Evolutionary conservation across 768 basidiomycete genomes (phyloP).

Genomic region (Mycena metata): DNA sequence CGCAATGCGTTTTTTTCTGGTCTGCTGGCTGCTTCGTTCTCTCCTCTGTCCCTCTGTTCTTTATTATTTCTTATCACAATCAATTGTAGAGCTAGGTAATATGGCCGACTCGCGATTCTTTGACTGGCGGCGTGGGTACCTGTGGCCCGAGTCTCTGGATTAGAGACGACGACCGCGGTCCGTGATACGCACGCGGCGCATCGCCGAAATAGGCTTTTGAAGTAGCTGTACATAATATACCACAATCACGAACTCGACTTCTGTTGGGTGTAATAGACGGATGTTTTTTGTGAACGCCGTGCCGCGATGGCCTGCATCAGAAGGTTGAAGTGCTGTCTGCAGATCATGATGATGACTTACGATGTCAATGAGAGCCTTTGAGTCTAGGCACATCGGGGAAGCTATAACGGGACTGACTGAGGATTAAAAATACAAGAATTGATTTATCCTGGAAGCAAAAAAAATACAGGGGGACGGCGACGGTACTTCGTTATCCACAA

Average conservation of each 20-base stretch:
- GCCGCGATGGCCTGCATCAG: too few relatives aligned
- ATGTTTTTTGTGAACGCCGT: background rate
- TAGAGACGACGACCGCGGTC: too few relatives aligned
- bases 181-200: too few relatives aligned
- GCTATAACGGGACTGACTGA: too few relatives aligned
- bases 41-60: background rate
- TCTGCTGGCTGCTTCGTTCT: background rate
- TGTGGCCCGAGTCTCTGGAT: background rate
- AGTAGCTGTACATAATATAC: constrained; percentile 26
- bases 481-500: too few relatives aligned
- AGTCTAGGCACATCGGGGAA: too few relatives aligned
- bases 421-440: too few relatives aligned
- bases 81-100: constrained; percentile 23
- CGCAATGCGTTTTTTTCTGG: constrained; percentile 12
- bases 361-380: too few relatives aligned
- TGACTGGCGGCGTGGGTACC: constrained; percentile 3
- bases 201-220: background rate
- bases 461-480: too few relatives aligned
- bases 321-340: too few relatives aligned
- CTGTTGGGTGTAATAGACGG: constrained; percentile 9
- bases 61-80: constrained; percentile 10
- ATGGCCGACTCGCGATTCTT: background rate
- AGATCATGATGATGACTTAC: too few relatives aligned
- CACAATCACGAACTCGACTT: background rate
- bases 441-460: too few relatives aligned